Evolutionary conservation across 2,329 filamentous ascomycete species (phyloP).

Genomic region (Sporothrix humicola): DNA sequence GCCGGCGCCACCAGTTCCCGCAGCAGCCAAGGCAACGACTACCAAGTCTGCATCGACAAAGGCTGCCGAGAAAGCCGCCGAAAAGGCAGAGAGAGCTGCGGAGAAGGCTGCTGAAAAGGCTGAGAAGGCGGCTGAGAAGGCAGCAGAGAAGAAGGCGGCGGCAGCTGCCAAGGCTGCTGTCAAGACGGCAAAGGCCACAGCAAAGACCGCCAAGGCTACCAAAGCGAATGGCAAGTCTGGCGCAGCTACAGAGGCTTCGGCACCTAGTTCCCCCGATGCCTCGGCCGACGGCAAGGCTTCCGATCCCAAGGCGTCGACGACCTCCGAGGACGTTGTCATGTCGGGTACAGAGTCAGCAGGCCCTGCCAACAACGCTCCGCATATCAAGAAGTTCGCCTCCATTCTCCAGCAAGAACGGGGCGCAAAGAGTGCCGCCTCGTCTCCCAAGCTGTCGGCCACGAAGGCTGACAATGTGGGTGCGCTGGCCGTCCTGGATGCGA

Average conservation of each 20-base stretch:
- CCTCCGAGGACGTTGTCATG: constrained; percentile 40
- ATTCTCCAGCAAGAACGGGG: constrained; percentile 52
- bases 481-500: constrained; percentile 41
- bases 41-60: constrained; percentile 42
- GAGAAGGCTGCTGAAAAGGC: constrained; percentile 32
- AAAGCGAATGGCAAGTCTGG: constrained; percentile 28
- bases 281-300: constrained; percentile 31
- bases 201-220: constrained; percentile 22
- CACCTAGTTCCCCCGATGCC: neutral
- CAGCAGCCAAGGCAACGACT: constrained; percentile 44
- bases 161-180: constrained; percentile 35
- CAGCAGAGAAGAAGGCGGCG: constrained; percentile 30
- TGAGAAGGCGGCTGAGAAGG: constrained; percentile 27
- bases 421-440: constrained; percentile 49
- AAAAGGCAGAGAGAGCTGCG: constrained; percentile 32
- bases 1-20: constrained; percentile 34
- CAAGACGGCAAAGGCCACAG: constrained; percentile 35
- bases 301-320: constrained; percentile 38
- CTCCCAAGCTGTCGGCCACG: constrained; percentile 57
- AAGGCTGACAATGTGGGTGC: constrained; percentile 50
- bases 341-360: constrained; percentile 35
- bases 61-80: constrained; percentile 30
- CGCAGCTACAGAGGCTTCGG: neutral
- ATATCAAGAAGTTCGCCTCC: constrained; percentile 54
- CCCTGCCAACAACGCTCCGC: constrained; percentile 35